Percentiles rank a stretch among this genome's conserved stretches.
Conservation (phyloP, 805 yeast species). For the Ogataea angusta region DNA sequence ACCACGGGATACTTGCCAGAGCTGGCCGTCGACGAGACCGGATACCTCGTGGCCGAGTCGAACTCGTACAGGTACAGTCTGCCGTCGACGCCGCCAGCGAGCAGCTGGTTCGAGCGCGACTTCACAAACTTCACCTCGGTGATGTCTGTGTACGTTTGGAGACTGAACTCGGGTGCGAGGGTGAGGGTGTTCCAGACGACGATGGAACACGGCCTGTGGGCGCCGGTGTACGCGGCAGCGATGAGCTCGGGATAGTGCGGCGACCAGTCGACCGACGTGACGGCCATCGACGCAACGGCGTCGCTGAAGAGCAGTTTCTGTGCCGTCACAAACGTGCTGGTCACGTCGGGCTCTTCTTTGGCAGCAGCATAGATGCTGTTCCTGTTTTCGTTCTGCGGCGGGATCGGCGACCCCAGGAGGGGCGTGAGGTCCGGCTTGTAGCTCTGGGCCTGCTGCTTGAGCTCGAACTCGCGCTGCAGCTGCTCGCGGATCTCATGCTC, state of each 20-base stretch:
- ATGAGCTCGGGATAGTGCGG: constrained; percentile 30
- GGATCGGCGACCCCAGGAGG: constrained; percentile 4
- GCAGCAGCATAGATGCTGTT: constrained; percentile 24
- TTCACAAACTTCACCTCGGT: constrained; percentile 39
- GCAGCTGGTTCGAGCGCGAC: constrained; percentile 36
- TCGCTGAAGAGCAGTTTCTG: constrained; percentile 5
- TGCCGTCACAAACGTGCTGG: constrained; percentile 3
- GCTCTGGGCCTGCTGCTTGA: constrained; percentile 3
- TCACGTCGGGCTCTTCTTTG: constrained; percentile 2
- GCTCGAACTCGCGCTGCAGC: constrained; percentile 10
- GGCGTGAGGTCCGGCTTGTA: background rate
- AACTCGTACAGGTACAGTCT: constrained; percentile 49
- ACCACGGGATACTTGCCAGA: constrained; percentile 19
- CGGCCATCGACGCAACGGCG: constrained; percentile 13
- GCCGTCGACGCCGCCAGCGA: constrained; percentile 51
- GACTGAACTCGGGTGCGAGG: constrained; percentile 34
- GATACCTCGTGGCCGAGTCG: constrained; percentile 29
- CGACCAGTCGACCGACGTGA: constrained; percentile 31
- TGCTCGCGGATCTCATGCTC: constrained; percentile 10
- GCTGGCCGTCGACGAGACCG: constrained; percentile 15
- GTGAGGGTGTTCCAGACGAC: constrained; percentile 31
- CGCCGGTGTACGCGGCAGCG: constrained; percentile 22
- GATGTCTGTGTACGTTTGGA: constrained; percentile 41
- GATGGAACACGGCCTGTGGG: constrained; percentile 14
- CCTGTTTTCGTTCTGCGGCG: constrained; percentile 23